Evolutionary conservation across 106 monocot species (phyloP), one percentile per base, ranked within the genome.

Genomic region (Gastrodia elata): DNA sequence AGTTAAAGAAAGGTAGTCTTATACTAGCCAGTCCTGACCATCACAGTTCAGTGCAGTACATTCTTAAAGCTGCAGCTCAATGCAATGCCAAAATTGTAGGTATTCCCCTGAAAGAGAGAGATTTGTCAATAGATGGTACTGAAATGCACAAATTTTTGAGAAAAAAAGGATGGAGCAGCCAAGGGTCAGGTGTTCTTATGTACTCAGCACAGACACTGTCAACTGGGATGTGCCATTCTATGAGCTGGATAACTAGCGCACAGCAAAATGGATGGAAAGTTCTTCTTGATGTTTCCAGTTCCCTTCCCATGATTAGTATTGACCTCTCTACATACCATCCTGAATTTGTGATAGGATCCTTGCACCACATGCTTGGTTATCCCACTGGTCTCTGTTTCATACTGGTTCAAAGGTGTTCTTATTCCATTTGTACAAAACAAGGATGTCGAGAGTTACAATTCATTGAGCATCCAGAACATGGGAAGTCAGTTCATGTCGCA

Each of bases 251-350:
- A 27, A 75, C 9, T 1, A 43, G 44, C 37, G 80, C 80, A 38
- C 80, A 80, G 20, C 80, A 80, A 64, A 70, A 71, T 71, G 48
- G 48, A 59, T 80, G 80, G 80, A 58, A 80, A 75, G 80, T 80
- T 9, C 75, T 80, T 71, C 64, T 80, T 46, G 80, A 80, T 75
- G 80, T 80, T 75, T 80, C 80, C 11, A 71, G 80, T 65, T 71
- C 75, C 71, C 59, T 75, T 64, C 80, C 80, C 22, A 71, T 64
- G 58, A 61, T 80, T 25, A 64, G 25, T 10, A 42, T 80, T 38
- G 80, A 80, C 71, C 75, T 80, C 14, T 80, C 75, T 46, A 52
- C 75, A 38, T 75, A 48, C 71, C 80, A 80, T 64, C 80, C 80
- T 64, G 80, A 80, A 27, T 80, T 80, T 80, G 75, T 80, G 34